Evolutionary conservation across 345 rosid species (phyloP).

Genomic region (Aethionema arabicum): DNA sequence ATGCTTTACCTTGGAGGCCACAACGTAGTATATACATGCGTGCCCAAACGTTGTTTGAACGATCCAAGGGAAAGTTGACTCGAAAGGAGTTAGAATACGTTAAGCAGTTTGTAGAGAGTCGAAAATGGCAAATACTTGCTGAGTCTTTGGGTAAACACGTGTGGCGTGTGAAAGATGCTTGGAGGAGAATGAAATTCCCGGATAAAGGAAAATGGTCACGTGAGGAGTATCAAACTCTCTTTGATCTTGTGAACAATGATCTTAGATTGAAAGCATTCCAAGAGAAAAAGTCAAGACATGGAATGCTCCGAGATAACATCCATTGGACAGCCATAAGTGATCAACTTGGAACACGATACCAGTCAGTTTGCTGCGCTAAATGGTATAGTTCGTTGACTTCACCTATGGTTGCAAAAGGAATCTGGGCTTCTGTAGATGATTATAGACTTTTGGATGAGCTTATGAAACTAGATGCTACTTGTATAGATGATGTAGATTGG

Average conservation of each 20-base stretch:
- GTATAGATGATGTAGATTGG: slow-evolving; percentile 84
- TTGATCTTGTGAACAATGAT: slow-evolving; percentile 68
- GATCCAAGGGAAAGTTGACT: slow-evolving; percentile 48
- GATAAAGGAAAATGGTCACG: slow-evolving; percentile 57
- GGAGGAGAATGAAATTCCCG: slow-evolving; percentile 54
- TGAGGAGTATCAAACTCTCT: slow-evolving; percentile 64
- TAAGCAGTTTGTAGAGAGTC: slow-evolving; percentile 42
- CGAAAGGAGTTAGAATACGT: slow-evolving; percentile 56
- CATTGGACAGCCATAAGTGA: slow-evolving; percentile 72
- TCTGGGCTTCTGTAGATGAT: slow-evolving; percentile 77
- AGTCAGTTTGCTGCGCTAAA: slow-evolving; percentile 47
- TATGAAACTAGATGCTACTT: slow-evolving; percentile 59
- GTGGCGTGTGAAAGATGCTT: slow-evolving; percentile 70
- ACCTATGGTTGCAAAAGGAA: slow-evolving; percentile 60
- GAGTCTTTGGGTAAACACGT: slow-evolving; percentile 61
- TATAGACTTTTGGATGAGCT: slow-evolving; percentile 57
- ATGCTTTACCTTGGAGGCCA: slow-evolving; percentile 69
- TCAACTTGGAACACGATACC: slow-evolving; percentile 41
- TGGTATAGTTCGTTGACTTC: slow-evolving; percentile 67
- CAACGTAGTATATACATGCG: slow-evolving; percentile 43
- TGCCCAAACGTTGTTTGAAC: slow-evolving; percentile 62
- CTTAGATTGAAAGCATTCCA: slow-evolving; percentile 49
- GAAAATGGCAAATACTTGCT: slow-evolving; percentile 60
- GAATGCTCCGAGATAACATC: slow-evolving; percentile 71
- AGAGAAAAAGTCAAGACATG: slow-evolving; percentile 57